Evolutionary conservation across 495 filamentous ascomycete genomes (phyloP).

Genomic region (Aspergillus asperescens): DNA sequence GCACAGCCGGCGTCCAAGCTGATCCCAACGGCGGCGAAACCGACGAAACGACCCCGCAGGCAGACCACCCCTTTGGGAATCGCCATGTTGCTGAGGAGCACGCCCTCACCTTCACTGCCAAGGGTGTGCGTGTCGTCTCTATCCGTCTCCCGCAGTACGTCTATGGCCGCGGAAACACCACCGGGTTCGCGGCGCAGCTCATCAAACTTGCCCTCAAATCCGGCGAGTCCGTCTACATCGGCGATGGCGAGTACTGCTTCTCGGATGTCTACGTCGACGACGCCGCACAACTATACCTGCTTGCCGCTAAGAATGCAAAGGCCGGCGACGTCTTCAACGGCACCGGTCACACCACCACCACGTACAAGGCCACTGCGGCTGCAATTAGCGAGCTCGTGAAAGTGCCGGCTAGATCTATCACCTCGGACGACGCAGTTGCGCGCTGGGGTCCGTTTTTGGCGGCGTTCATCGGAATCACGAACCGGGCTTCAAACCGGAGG

Average conservation of each 20-base stretch:
- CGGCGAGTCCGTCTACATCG: slow-evolving; percentile 36
- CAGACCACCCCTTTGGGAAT: slow-evolving; percentile 8
- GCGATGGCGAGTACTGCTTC: slow-evolving; percentile 40
- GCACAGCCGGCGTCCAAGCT: slow-evolving; percentile 29
- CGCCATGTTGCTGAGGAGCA: slow-evolving; percentile 30
- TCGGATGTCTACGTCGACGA: slow-evolving; percentile 39
- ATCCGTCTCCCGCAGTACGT: slow-evolving; percentile 41
- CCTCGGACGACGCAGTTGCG: slow-evolving; percentile 25
- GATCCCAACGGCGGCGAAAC: slow-evolving; percentile 24
- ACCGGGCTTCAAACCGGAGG: slow-evolving; percentile 37
- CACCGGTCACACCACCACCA: slow-evolving; percentile 35
- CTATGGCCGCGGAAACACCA: slow-evolving; percentile 34
- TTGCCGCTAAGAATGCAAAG: slow-evolving; percentile 39
- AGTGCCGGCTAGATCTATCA: slow-evolving; percentile 28
- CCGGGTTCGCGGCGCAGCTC: slow-evolving; percentile 31
- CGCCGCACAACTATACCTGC: slow-evolving; percentile 35
- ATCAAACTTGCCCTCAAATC: slow-evolving; percentile 28
- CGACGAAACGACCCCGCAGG: slow-evolving; percentile 27
- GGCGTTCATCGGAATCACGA: slow-evolving; percentile 23
- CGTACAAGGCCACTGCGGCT: slow-evolving; percentile 36
- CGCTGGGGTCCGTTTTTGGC: slow-evolving; percentile 31
- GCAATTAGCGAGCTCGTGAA: slow-evolving; percentile 31
- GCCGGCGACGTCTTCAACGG: slow-evolving; percentile 38
- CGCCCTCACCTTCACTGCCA: slow-evolving; percentile 21
- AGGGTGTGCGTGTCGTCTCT: slow-evolving; percentile 30